phyloP scores from a whole-genome alignment of 202 grass and related monocot species.

The Zoysia matrella region DNA sequence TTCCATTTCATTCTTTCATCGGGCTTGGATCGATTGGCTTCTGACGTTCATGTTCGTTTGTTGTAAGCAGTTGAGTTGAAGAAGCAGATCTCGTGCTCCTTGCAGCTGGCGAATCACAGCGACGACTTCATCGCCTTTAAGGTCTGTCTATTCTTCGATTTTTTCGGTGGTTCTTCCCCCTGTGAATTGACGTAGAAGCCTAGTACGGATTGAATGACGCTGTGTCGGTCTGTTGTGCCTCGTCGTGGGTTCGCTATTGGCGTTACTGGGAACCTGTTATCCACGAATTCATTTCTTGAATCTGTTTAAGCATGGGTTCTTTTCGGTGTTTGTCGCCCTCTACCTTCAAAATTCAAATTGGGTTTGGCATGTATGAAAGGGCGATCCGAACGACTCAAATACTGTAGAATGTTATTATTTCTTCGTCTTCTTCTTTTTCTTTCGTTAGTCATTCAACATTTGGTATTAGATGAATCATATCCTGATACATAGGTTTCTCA shows the following conservation, averaged over 20 bases:
- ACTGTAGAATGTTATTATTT: conserved; percentile 8
- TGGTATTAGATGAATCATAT: not conserved
- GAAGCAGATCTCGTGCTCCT: conserved; percentile 82
- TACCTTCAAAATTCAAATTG: not conserved
- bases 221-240: not conserved
- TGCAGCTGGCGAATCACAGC: conserved; percentile 74
- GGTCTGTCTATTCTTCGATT: conserved; percentile 40
- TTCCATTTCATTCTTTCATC: not conserved
- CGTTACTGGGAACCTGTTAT: not conserved
- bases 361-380: not conserved
- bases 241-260: not conserved
- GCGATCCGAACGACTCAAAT: not conserved
- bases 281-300: not conserved
- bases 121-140: conserved; percentile 73
- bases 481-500: not conserved
- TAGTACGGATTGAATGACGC: conserved; percentile 8
- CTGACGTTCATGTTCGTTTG: conserved; percentile 28
- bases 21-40: conserved; percentile 27
- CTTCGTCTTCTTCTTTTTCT: not conserved
- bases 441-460: not conserved
- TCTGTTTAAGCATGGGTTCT: conserved; percentile 29
- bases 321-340: not conserved
- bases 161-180: not conserved
- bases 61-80: conserved; percentile 68
- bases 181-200: conserved; percentile 34